Base-by-base conservation (phyloP, 495 filamentous ascomycete species). In the Aspergillus steynii region DNA sequence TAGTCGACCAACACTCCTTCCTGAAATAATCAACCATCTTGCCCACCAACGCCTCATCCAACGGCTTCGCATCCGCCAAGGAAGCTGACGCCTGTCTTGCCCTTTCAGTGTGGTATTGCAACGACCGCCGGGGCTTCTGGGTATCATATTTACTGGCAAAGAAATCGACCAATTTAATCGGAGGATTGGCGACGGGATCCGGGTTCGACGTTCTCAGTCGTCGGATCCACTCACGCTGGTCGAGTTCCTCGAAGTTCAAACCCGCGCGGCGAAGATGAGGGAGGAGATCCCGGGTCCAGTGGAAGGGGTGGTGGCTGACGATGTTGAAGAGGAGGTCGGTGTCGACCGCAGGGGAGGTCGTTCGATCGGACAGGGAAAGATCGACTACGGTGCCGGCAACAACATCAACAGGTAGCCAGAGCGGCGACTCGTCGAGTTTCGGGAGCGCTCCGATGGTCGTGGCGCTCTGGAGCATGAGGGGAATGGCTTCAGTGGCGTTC, bases 401-500 rank as follows among this genome's bases (percentile, higher is more conserved):
- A 0, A 32, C 29, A 8, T 68, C 60, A 9, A 71, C 66, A 4
- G 68, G 68, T 7, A 70, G 34, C 68, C 68, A 70, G 53, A 61
- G 60, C 2, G 55, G 62, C 4, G n/a, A 61, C 25, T 85, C 78
- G 2, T 79, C 64, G 0, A 90, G 71, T 15, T 73, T 64, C 0
- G 87, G 87, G 1, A 90, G 71, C 50, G 76, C 78, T 0, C 77
- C 76, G 14, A 82, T 77, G 0, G 82, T 68, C 10, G 63, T 65
- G 12, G 78, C 75, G 0, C 71, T 78, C 37, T 77, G 78, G 7
- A 88, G 64, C 74, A 89, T 82, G 59, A 87, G 66, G 14, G 87
- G 85, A 74, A 85, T 89, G 4, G 85, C 86, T 65, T 90, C 87
- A 2, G 74, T 82, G 34, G 74, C 66, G 63, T 87, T 90, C 87